Evolutionary conservation across 2,329 filamentous ascomycete species (phyloP), one percentile per base, ranked within the genome.

Genomic region (Mollisiaceae sp.): DNA sequence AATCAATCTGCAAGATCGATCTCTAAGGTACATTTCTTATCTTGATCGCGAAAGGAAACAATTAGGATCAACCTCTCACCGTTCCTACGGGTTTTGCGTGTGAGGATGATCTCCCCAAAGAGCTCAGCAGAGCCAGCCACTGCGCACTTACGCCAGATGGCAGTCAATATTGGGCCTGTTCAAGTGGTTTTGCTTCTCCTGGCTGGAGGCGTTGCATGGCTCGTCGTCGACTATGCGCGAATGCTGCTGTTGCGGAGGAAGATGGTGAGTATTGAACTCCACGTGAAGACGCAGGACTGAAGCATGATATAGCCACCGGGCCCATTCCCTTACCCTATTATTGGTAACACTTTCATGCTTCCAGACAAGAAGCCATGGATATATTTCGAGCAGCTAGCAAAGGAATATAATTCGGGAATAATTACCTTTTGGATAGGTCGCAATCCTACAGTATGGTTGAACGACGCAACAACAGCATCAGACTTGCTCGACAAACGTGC

Each of bases 311-410:
- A 67, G 62, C 65, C 65, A 39, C 65, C 65, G 27, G 65, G 62
- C 15, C 65, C 65, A 38, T 59, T 67, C 32, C 62, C 65, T 3
- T 41, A 62, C 14, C 65, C 65, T 8, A 59, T 67, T 11, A 62
- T 67, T 3, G 65, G 65, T 41, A 67, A 67, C 36, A 64, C 58
- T 4, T 59, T 43, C 24, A 18, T 47, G 15, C 59, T 65, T 11
- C 65, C 65, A 35, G 62, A 65, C 20, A 54, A 56, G 35, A 67
- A 65, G 27, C 65, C 65, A 18, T 67, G 65, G 65, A 63, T 67
- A 32, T 60, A 52, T 18, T 67, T 64, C 50, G 65, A 67, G 54
- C 8, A 56, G 15, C 54, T 67, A 8, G 27, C 65, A 14, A 65
- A 67, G 47, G 15, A 57, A n/a, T 67, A 65, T 45, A 60, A 65